Conservation (phyloP, 768 basidiomycete species). For the Boletus tomentosulus region DNA sequence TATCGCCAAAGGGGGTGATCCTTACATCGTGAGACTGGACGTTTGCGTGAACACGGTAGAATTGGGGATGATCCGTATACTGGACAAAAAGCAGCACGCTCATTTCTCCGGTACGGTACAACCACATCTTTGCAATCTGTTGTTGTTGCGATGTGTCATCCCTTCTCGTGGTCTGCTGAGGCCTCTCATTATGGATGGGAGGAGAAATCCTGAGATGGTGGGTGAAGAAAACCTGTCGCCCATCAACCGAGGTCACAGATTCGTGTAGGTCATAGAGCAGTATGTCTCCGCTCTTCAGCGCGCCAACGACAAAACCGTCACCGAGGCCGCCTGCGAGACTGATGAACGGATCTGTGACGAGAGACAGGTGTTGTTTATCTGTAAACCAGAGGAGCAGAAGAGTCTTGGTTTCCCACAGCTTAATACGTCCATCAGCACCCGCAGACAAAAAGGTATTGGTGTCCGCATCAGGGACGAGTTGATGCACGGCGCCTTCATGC, state of each 20-base stretch:
- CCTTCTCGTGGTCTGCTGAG: neutral
- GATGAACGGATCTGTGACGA: constrained; percentile 47
- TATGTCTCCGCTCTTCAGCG: constrained; percentile 53
- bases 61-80: constrained; percentile 45
- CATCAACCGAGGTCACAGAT: constrained; percentile 13
- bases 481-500: constrained; percentile 58
- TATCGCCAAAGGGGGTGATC: constrained; percentile 47
- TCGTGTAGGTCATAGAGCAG: constrained; percentile 50
- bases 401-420: constrained; percentile 64
- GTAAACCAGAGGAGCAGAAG: constrained; percentile 65
- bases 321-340: constrained; percentile 44
- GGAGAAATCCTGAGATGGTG: constrained; percentile 36
- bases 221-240: constrained; percentile 8
- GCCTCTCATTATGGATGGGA: constrained; percentile 23
- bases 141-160: neutral
- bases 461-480: constrained; percentile 48
- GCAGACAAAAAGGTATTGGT: constrained; percentile 44
- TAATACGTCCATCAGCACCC: constrained; percentile 61
- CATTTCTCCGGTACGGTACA: constrained; percentile 7
- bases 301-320: constrained; percentile 47
- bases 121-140: constrained; percentile 15
- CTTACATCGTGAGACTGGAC: constrained; percentile 25
- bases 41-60: constrained; percentile 50
- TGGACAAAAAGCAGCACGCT: constrained; percentile 41
- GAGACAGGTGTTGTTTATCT: constrained; percentile 28